Percentiles rank a stretch among this genome's conserved stretches.
Conservation (phyloP, 2,329 filamentous ascomycete species). For the Trichoderma atroviride region DNA sequence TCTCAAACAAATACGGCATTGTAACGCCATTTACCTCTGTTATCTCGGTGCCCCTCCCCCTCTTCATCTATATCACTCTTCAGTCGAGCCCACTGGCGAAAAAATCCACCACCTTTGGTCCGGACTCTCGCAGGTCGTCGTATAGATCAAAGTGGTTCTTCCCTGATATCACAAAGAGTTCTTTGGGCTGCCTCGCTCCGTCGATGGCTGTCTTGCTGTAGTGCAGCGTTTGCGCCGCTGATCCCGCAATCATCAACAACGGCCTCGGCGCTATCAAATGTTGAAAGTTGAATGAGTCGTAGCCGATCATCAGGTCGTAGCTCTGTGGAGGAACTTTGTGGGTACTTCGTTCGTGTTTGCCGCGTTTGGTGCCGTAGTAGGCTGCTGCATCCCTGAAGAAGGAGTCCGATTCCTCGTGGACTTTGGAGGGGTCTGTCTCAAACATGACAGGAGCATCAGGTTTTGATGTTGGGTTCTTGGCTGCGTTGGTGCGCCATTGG, state of each 20-base stretch:
- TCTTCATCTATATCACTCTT: not conserved
- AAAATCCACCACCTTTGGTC: constrained; percentile 34
- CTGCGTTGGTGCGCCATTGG: constrained; percentile 14
- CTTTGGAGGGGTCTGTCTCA: constrained; percentile 16
- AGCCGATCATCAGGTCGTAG: constrained; percentile 26
- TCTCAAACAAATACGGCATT: not conserved
- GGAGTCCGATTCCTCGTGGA: not conserved
- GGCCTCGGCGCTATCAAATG: constrained; percentile 28
- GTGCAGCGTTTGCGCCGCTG: constrained; percentile 27
- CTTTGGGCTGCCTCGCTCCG: constrained; percentile 28
- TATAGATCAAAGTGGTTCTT: constrained; percentile 29
- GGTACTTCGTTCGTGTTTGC: constrained; percentile 24
- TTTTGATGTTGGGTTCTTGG: constrained; percentile 4
- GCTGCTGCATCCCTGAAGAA: constrained; percentile 25
- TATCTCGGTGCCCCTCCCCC: not conserved
- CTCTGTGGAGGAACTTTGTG: constrained; percentile 22
- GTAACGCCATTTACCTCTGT: not conserved
- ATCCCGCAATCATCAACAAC: constrained; percentile 29
- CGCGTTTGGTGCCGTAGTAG: constrained; percentile 30
- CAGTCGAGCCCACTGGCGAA: constrained; percentile 6
- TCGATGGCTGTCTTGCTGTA: constrained; percentile 25
- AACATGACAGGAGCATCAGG: constrained; percentile 12
- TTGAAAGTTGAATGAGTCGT: constrained; percentile 27
- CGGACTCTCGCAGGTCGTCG: constrained; percentile 24
- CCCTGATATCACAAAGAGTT: constrained; percentile 27